Base-by-base conservation (phyloP, 2,329 filamentous ascomycete species). In the Microdochium bolleyi region DNA sequence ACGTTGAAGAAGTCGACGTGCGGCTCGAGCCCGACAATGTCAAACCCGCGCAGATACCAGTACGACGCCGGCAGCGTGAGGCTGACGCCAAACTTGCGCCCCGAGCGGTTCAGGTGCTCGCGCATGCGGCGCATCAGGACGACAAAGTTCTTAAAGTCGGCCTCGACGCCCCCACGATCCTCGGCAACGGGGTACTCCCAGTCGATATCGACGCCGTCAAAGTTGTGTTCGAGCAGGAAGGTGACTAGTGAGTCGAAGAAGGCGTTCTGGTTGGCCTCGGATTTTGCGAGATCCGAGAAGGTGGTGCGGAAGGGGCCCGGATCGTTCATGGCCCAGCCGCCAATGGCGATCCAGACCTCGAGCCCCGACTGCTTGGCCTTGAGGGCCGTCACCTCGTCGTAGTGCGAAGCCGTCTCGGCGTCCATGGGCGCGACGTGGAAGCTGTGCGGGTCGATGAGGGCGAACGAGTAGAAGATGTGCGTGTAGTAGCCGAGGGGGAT, bases 91-190 rank as follows among this genome's bases (percentile, higher is more conserved):
- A 27, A 44, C 13, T 24, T 30, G 19, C 46, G 48, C 4, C 52
- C 34, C 37, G 52, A 50, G 22, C 48, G 48, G 34, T 38, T 38
- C 38, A 51, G 50, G 16, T 19, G 14, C 30, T 32, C 37, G 38
- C 19, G 48, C 16, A 9, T 74, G 79, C 70, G 76, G 84, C 80
- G 59, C 85, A 58, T n/a, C 10, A 61, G 50, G 10, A 25, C 14
- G 13, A 53, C 37, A 44, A 52, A 60, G 53, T 57, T 61, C 8
- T 37, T 50, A 14, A 48, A 53, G 52, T 64, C 62, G 1, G 41
- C 52, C 3, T 34, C 16, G 13, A 50, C 19, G 7, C 62, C 60
- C 34, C 54, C 55, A 10, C 58, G 56, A 48, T 64, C 60, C 1
- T 53, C 32, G 2, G 60, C 58, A n/a, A 25, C 52, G 8, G 59